A percentile compares a stretch with the other conserved stretches of the same genome.
phyloP scores from a whole-genome alignment of 2,329 filamentous ascomycete genomes.

The Exophiala aquamarina region DNA sequence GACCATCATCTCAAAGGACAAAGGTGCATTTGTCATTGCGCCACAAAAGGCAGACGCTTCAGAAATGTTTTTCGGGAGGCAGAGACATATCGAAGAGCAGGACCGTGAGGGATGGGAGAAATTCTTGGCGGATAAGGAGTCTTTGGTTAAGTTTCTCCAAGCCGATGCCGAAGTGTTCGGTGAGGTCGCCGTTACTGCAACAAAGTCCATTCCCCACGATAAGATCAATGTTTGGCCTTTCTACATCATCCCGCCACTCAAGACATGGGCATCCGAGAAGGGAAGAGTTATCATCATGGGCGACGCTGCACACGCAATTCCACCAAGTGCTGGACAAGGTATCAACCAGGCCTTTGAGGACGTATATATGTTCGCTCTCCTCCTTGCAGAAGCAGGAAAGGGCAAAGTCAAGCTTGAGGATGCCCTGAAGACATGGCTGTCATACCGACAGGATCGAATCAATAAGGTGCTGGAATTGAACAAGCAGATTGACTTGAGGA shows the following conservation, averaged over 20 bases:
- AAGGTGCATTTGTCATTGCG: slow-evolving; percentile 39
- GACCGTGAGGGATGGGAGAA: slow-evolving; percentile 35
- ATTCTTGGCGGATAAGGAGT: slow-evolving; percentile 33
- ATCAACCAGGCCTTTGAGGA: slow-evolving; percentile 59
- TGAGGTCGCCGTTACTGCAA: slow-evolving; percentile 15
- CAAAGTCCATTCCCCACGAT: slow-evolving; percentile 15
- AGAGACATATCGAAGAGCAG: slow-evolving; percentile 34
- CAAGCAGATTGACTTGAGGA: slow-evolving; percentile 47
- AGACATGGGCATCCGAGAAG: slow-evolving; percentile 51
- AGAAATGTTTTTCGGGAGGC: slow-evolving; percentile 38
- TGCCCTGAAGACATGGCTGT: slow-evolving; percentile 44
- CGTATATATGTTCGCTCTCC: slow-evolving; percentile 46
- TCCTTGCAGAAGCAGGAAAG: slow-evolving; percentile 32
- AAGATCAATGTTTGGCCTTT: slow-evolving; percentile 49
- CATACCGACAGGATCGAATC: slow-evolving; percentile 49
- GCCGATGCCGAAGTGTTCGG: slow-evolving; percentile 17
- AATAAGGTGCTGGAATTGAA: slow-evolving; percentile 51
- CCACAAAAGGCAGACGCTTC: slow-evolving; percentile 36
- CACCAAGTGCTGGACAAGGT: slow-evolving; percentile 56
- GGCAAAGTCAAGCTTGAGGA: slow-evolving; percentile 15
- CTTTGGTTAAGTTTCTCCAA: slow-evolving; percentile 22
- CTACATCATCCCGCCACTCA: slow-evolving; percentile 48
- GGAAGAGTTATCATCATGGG: slow-evolving; percentile 54
- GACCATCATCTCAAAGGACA: slow-evolving; percentile 16
- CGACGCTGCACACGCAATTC: slow-evolving; percentile 59